Evolutionary conservation across 768 basidiomycete species (phyloP).

Genomic region (Leccinum aurantiacum): DNA sequence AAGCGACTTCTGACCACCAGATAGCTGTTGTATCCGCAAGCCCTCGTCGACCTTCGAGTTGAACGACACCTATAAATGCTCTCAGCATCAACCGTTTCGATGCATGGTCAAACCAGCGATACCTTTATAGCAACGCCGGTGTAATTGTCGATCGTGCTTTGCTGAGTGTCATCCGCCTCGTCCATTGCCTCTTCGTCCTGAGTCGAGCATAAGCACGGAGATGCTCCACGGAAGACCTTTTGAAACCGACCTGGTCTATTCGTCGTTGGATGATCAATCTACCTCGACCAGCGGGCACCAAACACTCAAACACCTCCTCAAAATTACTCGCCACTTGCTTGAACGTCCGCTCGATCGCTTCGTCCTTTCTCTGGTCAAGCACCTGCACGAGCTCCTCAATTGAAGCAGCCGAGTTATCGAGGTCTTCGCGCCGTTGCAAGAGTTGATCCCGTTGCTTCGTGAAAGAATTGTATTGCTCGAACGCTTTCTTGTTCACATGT

Average conservation of each 20-base stretch:
- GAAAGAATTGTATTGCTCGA: constrained; percentile 97
- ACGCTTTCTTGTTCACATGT: constrained; percentile 99
- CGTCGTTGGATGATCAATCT: constrained; percentile 89
- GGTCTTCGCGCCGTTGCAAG: constrained; percentile 80
- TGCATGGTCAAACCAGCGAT: neutral
- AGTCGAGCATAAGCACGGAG: neutral
- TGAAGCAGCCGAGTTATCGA: constrained; percentile 84
- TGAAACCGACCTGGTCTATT: constrained; percentile 66
- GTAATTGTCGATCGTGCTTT: constrained; percentile 85
- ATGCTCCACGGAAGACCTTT: neutral
- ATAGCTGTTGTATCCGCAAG: constrained; percentile 91
- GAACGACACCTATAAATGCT: constrained; percentile 80
- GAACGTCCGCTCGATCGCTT: constrained; percentile 97
- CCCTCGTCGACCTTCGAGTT: constrained; percentile 99
- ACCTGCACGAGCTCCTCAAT: constrained; percentile 93
- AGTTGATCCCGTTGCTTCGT: constrained; percentile 96
- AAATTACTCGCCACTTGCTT: constrained; percentile 98
- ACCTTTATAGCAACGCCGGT: constrained; percentile 97
- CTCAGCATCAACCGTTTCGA: neutral
- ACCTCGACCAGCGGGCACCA: constrained; percentile 93
- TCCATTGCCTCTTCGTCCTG: constrained; percentile 71
- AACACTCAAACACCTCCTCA: constrained; percentile 93
- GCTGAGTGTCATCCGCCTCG: constrained; percentile 71
- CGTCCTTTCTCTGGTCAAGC: constrained; percentile 95
- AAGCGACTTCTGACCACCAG: constrained; percentile 95